Conservation (phyloP, 495 filamentous ascomycete species). For the Aspergillus bertholletiae region DNA sequence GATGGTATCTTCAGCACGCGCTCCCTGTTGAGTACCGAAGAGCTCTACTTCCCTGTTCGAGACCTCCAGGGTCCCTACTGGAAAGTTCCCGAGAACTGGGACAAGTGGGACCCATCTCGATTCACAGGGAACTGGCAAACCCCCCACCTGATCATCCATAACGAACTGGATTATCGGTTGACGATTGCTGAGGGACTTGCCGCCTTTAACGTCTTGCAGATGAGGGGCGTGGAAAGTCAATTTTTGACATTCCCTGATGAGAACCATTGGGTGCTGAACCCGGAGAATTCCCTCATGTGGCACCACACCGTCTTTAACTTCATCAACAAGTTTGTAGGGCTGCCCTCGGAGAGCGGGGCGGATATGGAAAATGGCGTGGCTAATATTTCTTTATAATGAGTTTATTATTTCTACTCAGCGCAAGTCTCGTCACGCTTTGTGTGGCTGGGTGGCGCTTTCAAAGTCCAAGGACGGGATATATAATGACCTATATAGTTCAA, state of each 20-base stretch:
- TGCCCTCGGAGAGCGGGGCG: conserved; percentile 23
- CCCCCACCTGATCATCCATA: conserved; percentile 86
- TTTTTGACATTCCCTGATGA: conserved; percentile 82
- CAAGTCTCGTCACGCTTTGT: neutral
- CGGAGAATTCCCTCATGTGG: conserved; percentile 88
- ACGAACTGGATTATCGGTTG: conserved; percentile 85
- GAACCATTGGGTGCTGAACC: conserved; percentile 86
- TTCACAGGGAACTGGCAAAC: conserved; percentile 74
- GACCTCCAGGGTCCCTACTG: conserved; percentile 79
- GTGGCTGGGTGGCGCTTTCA: neutral
- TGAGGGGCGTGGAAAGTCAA: conserved; percentile 43
- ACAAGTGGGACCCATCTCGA: conserved; percentile 75
- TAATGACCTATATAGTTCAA: neutral
- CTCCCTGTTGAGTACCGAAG: conserved; percentile 71
- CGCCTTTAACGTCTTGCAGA: conserved; percentile 86
- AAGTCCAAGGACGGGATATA: neutral
- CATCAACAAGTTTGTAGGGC: conserved; percentile 79
- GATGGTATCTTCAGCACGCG: conserved; percentile 84
- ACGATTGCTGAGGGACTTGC: conserved; percentile 80
- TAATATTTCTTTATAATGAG: neutral
- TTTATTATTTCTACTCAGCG: neutral
- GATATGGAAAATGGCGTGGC: conserved; percentile 1
- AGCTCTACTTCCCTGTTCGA: conserved; percentile 84
- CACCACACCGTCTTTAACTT: conserved; percentile 83
- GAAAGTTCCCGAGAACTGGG: conserved; percentile 68